A percentile compares a stretch with the other conserved stretches of the same genome.
Conservation (phyloP, 192 early-diverging fungal genomes). For the Gorgonomyces haynaldii region DNA sequence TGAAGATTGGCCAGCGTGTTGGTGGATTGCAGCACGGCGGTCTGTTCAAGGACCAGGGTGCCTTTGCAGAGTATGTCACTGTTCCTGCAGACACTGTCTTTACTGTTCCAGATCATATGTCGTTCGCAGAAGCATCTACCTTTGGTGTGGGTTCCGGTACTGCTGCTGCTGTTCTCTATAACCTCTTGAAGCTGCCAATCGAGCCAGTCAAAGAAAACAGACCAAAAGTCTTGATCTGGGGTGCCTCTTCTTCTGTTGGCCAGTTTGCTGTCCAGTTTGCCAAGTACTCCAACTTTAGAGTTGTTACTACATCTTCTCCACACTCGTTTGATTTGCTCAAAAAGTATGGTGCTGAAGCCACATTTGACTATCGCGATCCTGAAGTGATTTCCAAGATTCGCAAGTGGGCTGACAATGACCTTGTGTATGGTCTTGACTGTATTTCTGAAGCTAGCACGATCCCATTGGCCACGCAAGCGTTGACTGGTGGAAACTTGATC, state of each 20-base stretch:
- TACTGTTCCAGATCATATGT: conserved; percentile 11
- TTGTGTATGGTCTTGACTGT: conserved; percentile 12
- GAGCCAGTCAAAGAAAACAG: background rate
- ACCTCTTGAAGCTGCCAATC: conserved; percentile 9
- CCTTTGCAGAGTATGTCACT: conserved; percentile 12
- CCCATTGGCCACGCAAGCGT: conserved; percentile 6
- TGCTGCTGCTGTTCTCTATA: conserved; percentile 14
- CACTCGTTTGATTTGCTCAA: conserved; percentile 7
- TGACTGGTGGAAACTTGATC: conserved; percentile 6
- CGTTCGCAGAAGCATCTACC: conserved; percentile 18
- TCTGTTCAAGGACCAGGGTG: conserved; percentile 6
- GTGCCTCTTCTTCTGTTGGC: conserved; percentile 17
- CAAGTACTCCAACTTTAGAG: conserved; percentile 9
- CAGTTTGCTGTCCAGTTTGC: conserved; percentile 30
- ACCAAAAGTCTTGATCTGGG: conserved; percentile 22
- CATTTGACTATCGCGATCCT: conserved; percentile 20
- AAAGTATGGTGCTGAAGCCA: conserved; percentile 12
- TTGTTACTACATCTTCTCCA: conserved; percentile 17
- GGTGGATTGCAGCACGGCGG: conserved; percentile 12
- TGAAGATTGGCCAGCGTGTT: conserved; percentile 16
- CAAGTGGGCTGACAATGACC: conserved; percentile 7
- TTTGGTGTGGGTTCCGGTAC: conserved; percentile 16
- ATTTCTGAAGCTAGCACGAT: conserved; percentile 12
- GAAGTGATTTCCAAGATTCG: conserved; percentile 11
- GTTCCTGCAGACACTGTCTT: conserved; percentile 3